Base-by-base conservation (phyloP, 2,329 filamentous ascomycete species). In the Ascochyta clinopodiicola region DNA sequence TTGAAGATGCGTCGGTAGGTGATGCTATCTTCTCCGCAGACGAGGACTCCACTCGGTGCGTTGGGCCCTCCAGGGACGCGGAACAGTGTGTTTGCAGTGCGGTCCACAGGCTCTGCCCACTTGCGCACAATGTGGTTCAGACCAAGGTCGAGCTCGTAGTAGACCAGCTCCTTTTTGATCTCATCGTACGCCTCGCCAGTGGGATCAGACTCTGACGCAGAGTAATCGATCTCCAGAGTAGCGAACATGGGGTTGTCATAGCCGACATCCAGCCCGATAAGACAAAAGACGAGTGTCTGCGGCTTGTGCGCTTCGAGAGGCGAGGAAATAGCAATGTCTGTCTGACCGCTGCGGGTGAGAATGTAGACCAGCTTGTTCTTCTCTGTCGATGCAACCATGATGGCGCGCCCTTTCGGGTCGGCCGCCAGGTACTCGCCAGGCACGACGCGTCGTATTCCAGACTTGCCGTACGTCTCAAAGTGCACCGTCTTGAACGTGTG, bases 361-460 rank as follows among this genome's bases (percentile, higher is more conserved):
- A 99, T 94, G 78, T 99, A 99, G 65, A 99, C 95, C 52, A 99
- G 89, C 81, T 99, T 99, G 81, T 98, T 99, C 84, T 99, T 99
- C 80, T 99, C 96, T 51, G 94, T 84, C 5, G 93, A 94, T 9
- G 95, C 92, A 59, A 98, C 91, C 73, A 99, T 84, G 72, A 94
- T 96, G 51, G 96, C 96, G 79, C 95, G 87, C 51, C 95, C 95
- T 77, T 96, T 96, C 25, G 95, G 95, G 71, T 99, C 95, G 47
- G 92, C 91, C 6, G 94, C 95, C 25, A 99, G 85, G 71, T 97
- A 99, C 76, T 99, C 92, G 57, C 96, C 95, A 2, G 96, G 95
- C 39, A 99, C 86, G 34, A 98, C 94, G 68, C 95, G 88, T 54
- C 96, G 88, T 48, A 98, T 86, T 34, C 95, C 96, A 7, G 95